phyloP scores from a whole-genome alignment of 208 protist species.

The Vickermania ingenoplastis region DNA sequence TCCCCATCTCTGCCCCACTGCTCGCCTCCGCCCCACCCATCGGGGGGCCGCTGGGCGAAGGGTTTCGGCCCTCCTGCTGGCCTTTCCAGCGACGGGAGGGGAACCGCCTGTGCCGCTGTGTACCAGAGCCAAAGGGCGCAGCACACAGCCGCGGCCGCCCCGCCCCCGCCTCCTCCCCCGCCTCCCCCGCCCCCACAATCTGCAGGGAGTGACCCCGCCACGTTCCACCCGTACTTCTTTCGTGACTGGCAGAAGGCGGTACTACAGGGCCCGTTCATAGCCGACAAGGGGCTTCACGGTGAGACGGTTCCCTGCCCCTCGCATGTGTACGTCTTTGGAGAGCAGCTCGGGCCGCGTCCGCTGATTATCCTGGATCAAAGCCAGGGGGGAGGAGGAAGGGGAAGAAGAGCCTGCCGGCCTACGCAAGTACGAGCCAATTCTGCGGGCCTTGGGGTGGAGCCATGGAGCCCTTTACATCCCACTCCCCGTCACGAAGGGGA shows the following conservation, averaged over 20 bases:
- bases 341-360: slow-evolving; percentile 62
- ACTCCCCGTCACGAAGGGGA: slow-evolving; percentile 15
- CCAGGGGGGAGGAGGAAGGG: slow-evolving; percentile 6
- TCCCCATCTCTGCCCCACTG: too few relatives aligned
- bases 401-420: slow-evolving; percentile 16
- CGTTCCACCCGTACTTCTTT: not conserved
- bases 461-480: slow-evolving; percentile 76
- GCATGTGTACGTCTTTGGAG: slow-evolving; percentile 13
- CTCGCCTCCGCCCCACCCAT: too few relatives aligned
- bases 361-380: slow-evolving; percentile 76
- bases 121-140: too few relatives aligned
- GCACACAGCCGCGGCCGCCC: too few relatives aligned
- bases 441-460: slow-evolving; percentile 48
- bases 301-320: not conserved
- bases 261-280: not conserved
- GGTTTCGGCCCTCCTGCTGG: too few relatives aligned
- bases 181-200: not conserved
- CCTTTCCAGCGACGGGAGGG: too few relatives aligned
- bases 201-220: not conserved
- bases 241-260: not conserved
- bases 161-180: not conserved
- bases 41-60: too few relatives aligned
- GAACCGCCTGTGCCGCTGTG: too few relatives aligned
- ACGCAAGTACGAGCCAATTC: slow-evolving; percentile 46
- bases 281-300: not conserved